Conservation (phyloP, 352 stramenopile genomes). For the Phytopythium aichiense region DNA sequence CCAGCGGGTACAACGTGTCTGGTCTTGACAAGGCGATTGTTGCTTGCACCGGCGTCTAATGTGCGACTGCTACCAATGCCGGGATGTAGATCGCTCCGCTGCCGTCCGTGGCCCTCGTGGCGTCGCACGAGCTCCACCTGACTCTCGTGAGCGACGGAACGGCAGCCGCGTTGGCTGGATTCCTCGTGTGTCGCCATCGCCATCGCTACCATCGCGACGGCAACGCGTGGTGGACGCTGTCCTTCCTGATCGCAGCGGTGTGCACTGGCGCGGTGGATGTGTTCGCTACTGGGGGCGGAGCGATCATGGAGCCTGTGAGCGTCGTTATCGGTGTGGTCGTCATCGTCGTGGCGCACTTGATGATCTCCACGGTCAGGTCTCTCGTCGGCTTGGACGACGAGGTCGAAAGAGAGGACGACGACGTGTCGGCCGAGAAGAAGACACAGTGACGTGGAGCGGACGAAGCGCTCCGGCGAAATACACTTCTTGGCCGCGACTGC, state of each 20-base stretch:
- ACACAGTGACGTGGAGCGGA: not conserved
- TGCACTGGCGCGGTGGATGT: not conserved
- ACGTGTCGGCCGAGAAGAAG: not conserved
- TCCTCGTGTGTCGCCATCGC: slow-evolving; percentile 4
- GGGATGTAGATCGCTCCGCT: not conserved
- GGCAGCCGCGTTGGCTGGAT: not conserved
- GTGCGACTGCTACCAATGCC: not conserved
- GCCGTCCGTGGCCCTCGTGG: not conserved
- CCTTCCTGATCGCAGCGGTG: not conserved
- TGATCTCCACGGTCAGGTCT: not conserved
- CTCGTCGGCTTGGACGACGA: not conserved
- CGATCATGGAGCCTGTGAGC: not conserved
- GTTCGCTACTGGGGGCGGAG: not conserved
- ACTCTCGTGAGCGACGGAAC: slow-evolving; percentile 5
- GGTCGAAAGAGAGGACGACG: not conserved
- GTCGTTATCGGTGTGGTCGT: not conserved
- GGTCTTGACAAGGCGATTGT: not conserved
- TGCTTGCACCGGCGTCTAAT: not conserved
- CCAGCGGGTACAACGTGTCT: not conserved
- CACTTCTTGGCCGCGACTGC: not conserved
- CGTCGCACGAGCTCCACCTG: slow-evolving; percentile 2
- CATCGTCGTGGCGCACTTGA: not conserved
- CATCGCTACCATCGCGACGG: slow-evolving; percentile 1
- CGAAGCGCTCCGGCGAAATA: not conserved
- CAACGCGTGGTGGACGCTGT: slow-evolving; percentile 1